Evolutionary conservation across 768 basidiomycete genomes (phyloP).

Genomic region (Leccinum variicolor): DNA sequence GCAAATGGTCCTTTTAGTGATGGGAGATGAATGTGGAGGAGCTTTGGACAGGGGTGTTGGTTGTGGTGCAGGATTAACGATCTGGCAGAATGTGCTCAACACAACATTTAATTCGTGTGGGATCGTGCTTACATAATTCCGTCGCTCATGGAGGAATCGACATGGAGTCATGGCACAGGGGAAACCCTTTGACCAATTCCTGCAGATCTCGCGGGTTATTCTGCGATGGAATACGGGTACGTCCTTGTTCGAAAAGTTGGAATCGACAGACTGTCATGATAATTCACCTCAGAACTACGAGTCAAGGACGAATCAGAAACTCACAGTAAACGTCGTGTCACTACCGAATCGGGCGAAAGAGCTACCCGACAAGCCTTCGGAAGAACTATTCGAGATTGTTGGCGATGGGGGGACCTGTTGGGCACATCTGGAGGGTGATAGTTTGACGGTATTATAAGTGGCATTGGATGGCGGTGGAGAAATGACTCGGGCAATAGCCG

Average conservation of each 20-base stretch:
- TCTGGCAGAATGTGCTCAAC: slow-evolving; percentile 1
- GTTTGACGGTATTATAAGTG: slow-evolving; percentile 5
- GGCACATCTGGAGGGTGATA: neutral
- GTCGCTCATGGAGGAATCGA: slow-evolving; percentile 6
- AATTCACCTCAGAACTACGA: neutral
- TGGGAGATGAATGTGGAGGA: neutral
- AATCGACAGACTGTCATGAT: slow-evolving; percentile 16
- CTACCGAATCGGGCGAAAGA: slow-evolving; percentile 13
- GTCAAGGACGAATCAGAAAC: neutral
- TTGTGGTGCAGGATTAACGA: neutral
- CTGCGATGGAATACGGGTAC: neutral
- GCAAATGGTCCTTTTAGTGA: neutral
- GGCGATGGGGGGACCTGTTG: slow-evolving; percentile 13
- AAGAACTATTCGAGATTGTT: slow-evolving; percentile 6
- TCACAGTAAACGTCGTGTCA: slow-evolving; percentile 22
- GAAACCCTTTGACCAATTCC: neutral
- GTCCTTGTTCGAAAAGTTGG: slow-evolving; percentile 5
- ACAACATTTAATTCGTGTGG: neutral
- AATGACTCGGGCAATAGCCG: neutral
- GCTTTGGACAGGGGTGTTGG: neutral
- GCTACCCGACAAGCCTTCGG: slow-evolving; percentile 15
- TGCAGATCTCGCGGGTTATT: neutral
- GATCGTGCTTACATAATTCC: slow-evolving; percentile 7
- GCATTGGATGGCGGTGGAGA: slow-evolving; percentile 6
- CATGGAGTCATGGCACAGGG: neutral